Base-by-base conservation (phyloP, 768 basidiomycete genomes). In the Lactifluus pinguis region DNA sequence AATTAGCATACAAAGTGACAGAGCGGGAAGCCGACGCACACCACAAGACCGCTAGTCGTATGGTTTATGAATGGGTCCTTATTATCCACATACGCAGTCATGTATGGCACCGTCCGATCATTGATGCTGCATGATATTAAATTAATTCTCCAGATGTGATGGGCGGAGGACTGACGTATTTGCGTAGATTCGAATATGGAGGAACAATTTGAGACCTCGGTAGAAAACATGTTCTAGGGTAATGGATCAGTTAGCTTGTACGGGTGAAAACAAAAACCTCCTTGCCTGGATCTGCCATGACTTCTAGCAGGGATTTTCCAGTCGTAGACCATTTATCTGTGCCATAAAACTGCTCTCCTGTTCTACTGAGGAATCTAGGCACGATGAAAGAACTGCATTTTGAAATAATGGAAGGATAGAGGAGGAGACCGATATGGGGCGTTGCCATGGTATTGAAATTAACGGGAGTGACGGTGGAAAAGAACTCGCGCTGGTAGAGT, bases 391-490 rank as follows among this genome's bases (percentile, higher is more conserved):
- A 75, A 11, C 77, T 68, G 0, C 89, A 50, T 1, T 74, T 73
- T 1, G 86, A 87, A 45, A 85, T 68, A 38, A 86, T 72, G 2
- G 84, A 82, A 30, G 79, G 77, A 63, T 86, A 85, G 67, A 76
- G 75, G 4, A 83, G 83, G 7, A 92, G 78, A 14, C 92, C 92
- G 44, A 92, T 76, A 63, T 91, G 86, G 1, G 92, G 92, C 0
- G 92, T 90, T 2, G 92, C 89, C 53, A 94, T 73, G 0, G 92
- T 90, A 56, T 82, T 83, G 71, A 94, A 95, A 70, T 91, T 92
- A 56, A 89, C 79, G 0, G 92, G 89, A 32, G 74, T 72, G 47
- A 92, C 79, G 2, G 75, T 73, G 2, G 84, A 76, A 68, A 95
- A 95, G 75, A 93, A 91, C 7, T 77, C 76, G 49, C 79, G 78